Conservation (phyloP, 1,139 yeast species). For the Magnusiomyces sp. region DNA sequence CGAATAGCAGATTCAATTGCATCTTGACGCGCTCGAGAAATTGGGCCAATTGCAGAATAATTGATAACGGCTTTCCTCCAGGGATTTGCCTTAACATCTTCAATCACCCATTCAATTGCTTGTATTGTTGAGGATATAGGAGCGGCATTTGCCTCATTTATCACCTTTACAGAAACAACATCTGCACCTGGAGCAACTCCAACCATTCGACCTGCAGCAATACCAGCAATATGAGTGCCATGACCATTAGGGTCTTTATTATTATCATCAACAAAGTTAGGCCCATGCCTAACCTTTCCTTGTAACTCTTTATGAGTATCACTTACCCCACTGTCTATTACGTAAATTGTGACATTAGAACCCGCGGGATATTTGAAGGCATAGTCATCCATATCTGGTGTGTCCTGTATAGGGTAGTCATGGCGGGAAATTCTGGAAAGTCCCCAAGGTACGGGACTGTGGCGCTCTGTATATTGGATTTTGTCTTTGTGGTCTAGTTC, state of each 20-base stretch:
- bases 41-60: conserved; percentile 87
- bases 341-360: conserved; percentile 45
- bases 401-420: conserved; percentile 14
- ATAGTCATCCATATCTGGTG: conserved; percentile 24
- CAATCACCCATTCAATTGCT: conserved; percentile 33
- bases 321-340: conserved; percentile 44
- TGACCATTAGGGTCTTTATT: conserved; percentile 35
- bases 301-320: conserved; percentile 42
- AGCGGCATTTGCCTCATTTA: conserved; percentile 29
- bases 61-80: conserved; percentile 83
- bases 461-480: conserved; percentile 11
- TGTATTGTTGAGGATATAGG: conserved; percentile 27
- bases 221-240: conserved; percentile 41
- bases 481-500: conserved; percentile 39
- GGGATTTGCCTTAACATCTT: conserved; percentile 50
- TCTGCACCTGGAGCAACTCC: conserved; percentile 39
- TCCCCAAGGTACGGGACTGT: conserved; percentile 42
- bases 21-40: conserved; percentile 69
- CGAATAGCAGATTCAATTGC: conserved; percentile 80
- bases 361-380: conserved; percentile 44
- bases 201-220: conserved; percentile 36
- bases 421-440: conserved; percentile 43
- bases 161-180: conserved; percentile 36
- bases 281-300: conserved; percentile 37
- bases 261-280: conserved; percentile 28